These are phyloP conservation scores for Pistacia vera DNA, from an alignment of 345 rosid species.

Conservation along the genomic window DNA sequence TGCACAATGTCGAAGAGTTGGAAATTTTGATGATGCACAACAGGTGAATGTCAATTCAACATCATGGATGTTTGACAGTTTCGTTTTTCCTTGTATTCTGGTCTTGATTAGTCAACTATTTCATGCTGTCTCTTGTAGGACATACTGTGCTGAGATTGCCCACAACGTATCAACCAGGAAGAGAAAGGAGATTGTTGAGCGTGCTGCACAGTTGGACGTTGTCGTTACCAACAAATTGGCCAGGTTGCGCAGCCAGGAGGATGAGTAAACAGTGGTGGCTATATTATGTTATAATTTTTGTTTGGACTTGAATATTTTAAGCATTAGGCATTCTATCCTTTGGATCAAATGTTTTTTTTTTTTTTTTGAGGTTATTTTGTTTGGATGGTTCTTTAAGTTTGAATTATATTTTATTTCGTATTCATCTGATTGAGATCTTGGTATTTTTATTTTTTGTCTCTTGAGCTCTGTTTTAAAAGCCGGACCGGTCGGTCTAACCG, in stretches of 20 bases:
- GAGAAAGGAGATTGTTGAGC: constrained; percentile 66
- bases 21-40: constrained; percentile 77
- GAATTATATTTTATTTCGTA: neutral
- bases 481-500: too few species aligned
- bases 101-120: neutral
- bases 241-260: constrained; percentile 77
- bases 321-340: constrained; percentile 14
- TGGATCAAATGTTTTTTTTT: neutral
- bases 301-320: constrained; percentile 4
- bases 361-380: constrained; percentile 14
- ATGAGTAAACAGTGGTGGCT: constrained; percentile 39
- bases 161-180: constrained; percentile 64
- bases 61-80: neutral
- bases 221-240: constrained; percentile 73
- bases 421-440: neutral
- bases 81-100: neutral
- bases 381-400: neutral
- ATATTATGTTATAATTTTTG: constrained; percentile 1
- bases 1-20: constrained; percentile 57
- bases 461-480: too few species aligned
- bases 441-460: neutral
- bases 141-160: constrained; percentile 74
- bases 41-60: constrained; percentile 30
- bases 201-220: constrained; percentile 66
- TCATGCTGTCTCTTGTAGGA: constrained; percentile 32